Evolutionary conservation across 305 asterid genomes (phyloP), one percentile per base, ranked within the genome.

Genomic region (Solanum hybrid): DNA sequence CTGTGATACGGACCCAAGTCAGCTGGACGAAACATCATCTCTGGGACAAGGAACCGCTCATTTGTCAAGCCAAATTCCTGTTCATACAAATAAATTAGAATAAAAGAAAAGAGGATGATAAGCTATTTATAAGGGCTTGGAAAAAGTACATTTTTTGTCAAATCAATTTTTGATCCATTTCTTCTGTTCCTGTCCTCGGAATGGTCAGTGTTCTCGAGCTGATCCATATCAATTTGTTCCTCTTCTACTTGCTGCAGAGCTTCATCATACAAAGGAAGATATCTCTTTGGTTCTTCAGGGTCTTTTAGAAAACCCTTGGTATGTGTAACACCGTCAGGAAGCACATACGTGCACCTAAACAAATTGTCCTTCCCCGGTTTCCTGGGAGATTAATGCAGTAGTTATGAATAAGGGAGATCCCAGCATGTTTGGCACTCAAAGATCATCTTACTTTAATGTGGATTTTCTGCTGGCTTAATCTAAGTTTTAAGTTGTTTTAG

Each of bases 21-120:
- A 91, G 98, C 98, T 79, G 99, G 98, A 76, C 98, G 96, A 92
- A 96, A 97, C 89, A 97, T 94, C 99, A 97, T 97, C 95, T 97
- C 99, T 0, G 99, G 99, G 76, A 96, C 99, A 91, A 97, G 96
- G 92, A 97, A 97, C 91, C 98, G 94, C 93, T 97, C 99, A 92
- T 97, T 97, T 79, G 99, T 95, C 95, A 97, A 91, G 93, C 94
- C 89, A 92, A 97, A 96, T 91, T 97, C 99, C 99, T 96, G 95
- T 90, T 84, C 82, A 83, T 84, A 90, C 88, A 36, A 57, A 84
- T 45, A 61, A 89, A 89, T 70, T 81, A 89, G 33, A 89, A 87
- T 38, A 68, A n/a, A 9, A 79, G 89, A 85, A 11, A 89, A 27
- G 33, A 89, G 29, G 90, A 14, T 72, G 86, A 81, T 22, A 24